Conservation (phyloP, 2,329 filamentous ascomycete genomes). For the Arthrobotrys pseudoclavata region DNA sequence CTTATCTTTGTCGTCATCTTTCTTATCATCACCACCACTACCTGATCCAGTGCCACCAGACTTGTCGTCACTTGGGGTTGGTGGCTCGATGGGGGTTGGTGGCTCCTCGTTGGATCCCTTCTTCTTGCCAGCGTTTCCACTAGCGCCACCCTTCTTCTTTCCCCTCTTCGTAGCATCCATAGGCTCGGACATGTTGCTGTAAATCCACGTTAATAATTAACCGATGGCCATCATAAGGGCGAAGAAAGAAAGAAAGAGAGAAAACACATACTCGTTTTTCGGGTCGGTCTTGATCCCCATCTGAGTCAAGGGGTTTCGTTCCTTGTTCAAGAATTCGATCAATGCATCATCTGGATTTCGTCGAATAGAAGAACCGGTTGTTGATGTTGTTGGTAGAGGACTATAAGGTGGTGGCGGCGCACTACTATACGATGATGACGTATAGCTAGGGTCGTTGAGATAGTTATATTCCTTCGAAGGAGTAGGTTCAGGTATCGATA, state of each 20-base stretch:
- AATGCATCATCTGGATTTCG: constrained; percentile 48
- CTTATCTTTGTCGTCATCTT: constrained; percentile 42
- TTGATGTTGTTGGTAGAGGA: constrained; percentile 31
- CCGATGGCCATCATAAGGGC: neutral
- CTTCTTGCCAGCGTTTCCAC: constrained; percentile 13
- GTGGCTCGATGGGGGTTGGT: constrained; percentile 36
- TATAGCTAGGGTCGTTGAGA: constrained; percentile 36
- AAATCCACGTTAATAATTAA: neutral
- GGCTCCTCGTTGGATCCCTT: constrained; percentile 29
- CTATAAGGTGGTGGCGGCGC: constrained; percentile 54
- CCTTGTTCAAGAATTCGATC: constrained; percentile 48
- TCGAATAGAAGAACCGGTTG: constrained; percentile 20
- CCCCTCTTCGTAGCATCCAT: constrained; percentile 42
- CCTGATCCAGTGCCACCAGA: constrained; percentile 38
- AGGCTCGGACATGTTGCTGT: constrained; percentile 49
- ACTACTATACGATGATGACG: constrained; percentile 43
- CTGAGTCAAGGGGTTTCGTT: constrained; percentile 50
- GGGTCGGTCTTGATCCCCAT: constrained; percentile 48
- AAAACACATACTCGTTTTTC: constrained; percentile 33
- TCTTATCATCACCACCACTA: constrained; percentile 49
- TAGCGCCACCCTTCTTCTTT: constrained; percentile 7
- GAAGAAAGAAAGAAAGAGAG: neutral
- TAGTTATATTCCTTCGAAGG: constrained; percentile 50
- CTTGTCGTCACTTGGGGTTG: constrained; percentile 30
- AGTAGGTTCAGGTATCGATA: constrained; percentile 40